Evolutionary conservation across 2,329 filamentous ascomycete genomes (phyloP).

Genomic region (Sporothrix protearum): DNA sequence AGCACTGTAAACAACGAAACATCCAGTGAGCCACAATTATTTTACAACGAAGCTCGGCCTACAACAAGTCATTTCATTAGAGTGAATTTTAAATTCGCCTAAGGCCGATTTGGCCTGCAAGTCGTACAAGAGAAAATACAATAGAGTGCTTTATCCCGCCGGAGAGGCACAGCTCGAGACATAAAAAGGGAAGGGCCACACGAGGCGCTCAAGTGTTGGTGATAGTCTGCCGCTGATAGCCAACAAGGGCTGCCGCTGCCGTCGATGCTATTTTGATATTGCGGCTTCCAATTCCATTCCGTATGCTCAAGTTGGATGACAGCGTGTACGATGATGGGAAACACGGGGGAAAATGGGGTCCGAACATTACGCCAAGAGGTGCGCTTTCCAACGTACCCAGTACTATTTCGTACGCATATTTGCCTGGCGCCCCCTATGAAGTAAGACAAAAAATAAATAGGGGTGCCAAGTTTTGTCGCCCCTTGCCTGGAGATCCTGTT

Average conservation of each 20-base stretch:
- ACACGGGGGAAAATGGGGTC: constrained; percentile 15
- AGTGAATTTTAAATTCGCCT: background rate
- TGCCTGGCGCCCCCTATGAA: no score
- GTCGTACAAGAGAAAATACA: background rate
- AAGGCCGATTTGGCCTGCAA: background rate
- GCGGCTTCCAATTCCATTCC: background rate
- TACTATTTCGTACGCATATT: no score
- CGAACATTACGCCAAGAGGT: background rate
- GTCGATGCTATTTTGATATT: background rate
- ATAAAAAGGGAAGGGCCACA: background rate
- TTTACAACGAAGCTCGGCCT: background rate
- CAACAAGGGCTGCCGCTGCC: background rate
- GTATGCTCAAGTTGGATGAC: background rate
- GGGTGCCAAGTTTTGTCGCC: no score
- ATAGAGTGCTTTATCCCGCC: background rate
- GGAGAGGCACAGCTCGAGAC: constrained; percentile 5
- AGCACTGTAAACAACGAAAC: background rate
- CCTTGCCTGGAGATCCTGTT: background rate
- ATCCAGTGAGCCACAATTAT: background rate
- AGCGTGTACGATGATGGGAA: background rate
- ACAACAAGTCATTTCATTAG: background rate
- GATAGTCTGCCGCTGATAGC: background rate
- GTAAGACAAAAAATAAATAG: no score
- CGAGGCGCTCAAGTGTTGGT: no score
- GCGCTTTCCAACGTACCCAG: no score